Base-by-base conservation (phyloP, 306 rosid species). In the Gleditsia sinensis region DNA sequence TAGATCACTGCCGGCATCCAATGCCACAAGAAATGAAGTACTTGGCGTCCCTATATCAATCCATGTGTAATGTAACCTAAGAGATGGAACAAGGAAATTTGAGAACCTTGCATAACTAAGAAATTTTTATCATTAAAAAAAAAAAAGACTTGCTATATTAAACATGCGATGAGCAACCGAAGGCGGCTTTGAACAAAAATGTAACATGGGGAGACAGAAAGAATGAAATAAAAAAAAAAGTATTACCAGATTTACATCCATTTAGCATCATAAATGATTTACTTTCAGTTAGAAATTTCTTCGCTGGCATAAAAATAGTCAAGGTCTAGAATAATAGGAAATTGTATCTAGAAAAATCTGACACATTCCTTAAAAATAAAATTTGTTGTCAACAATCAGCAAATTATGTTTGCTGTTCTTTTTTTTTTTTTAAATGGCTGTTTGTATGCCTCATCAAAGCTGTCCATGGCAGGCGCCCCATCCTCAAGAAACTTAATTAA, bases 1-100 rank as follows among this genome's bases (percentile, higher is more conserved):
- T 1, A 90, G 89, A 83, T 94, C 93, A 67, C 98, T 94, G 66
- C 98, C 97, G 6, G 94, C 83, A 82, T 94, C 98, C 88, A 94
- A 77, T 2, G 97, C 98, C 51, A 94, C 98, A 17, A 94, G 96
- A 87, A 91, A 94, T 23, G 98, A 88, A 62, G 80, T 88, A 57
- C 90, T 91, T 13, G 98, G 98, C 3, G 96, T 88, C 17, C 98
- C 98, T 55, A 94, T 74, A 78, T 94, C 90, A 81, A 94, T 90
- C 98, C 98, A 94, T 37, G 92, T 78, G 62, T 94, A 94, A 86
- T 94, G 93, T 19, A 94, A 87, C 98, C 98, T 94, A 79, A 34
- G 45, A 69, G 59, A 64, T 14, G 7, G 9, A 50, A n/a, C 40
- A 79, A 34, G 27, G 37, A 72, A 53, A 49, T 43, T 65, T 48